Base-by-base conservation (phyloP, 495 filamentous ascomycete species). In the Penicillium cataractarum region DNA sequence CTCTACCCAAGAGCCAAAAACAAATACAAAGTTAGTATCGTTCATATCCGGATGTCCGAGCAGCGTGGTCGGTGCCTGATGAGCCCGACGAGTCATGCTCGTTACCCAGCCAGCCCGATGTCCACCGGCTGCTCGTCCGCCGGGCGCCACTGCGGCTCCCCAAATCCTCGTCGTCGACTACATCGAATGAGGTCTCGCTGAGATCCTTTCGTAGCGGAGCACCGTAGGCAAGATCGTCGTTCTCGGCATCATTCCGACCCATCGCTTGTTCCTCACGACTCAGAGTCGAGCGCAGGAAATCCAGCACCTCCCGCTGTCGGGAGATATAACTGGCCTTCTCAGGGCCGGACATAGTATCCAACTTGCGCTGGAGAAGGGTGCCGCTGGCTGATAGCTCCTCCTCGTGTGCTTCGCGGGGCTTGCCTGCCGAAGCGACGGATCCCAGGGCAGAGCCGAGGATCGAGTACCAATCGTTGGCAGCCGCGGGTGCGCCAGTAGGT, bases 101-200 rank as follows among this genome's bases (percentile, higher is more conserved):
- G 8, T 65, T 66, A 37, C 76, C 71, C 39, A 80, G 72, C 79
- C 79, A 80, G 9, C 72, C 73, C 15, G 77, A 76, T 15, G 66
- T 29, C 77, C 77, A 78, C 55, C 71, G 69, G 19, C 74, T 67
- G 42, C 76, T 69, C 37, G 66, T 71, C 31, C 66, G 63, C 17
- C 68, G 64, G 3, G 56, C 52, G 2, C 61, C 48, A 4, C 58
- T 37, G 7, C 66, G 70, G n/a, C 64, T 70, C 31, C 70, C 80
- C 1, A 82, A 81, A 65, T 89, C 89, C 58, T 90, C 89, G n/a
- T 82, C 81, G 39, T 92, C 88, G 63, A 97, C 88, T 68, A 89
- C 88, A 68, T 94, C 90, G 71, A 97, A 97, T 61, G 93, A 92
- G 37, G 82, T 83, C 65, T 92, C 90, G 57, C 88, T 91, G 62